Conservation (phyloP, 1,139 yeast species). For the Yamadazyma sp. region DNA sequence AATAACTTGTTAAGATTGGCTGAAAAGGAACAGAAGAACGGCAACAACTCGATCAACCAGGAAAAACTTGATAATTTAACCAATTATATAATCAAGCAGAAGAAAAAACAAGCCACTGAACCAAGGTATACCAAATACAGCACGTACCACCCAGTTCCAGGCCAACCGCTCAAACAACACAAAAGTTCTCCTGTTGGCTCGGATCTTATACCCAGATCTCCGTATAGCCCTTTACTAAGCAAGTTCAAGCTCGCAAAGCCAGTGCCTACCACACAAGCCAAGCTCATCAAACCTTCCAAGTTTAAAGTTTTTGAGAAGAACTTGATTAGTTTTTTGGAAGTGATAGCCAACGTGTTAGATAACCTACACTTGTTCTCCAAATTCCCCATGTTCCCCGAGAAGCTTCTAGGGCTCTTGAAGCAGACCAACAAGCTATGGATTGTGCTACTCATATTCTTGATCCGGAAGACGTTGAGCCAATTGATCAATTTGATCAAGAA, state of each 20-base stretch:
- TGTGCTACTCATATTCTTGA: constrained; percentile 41
- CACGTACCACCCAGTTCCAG: constrained; percentile 18
- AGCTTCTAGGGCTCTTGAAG: constrained; percentile 30
- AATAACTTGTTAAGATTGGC: constrained; percentile 30
- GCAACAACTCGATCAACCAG: constrained; percentile 33
- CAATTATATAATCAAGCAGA: constrained; percentile 19
- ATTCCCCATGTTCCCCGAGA: constrained; percentile 45
- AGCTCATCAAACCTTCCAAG: constrained; percentile 13
- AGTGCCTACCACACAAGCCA: constrained; percentile 9
- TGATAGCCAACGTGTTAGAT: constrained; percentile 41
- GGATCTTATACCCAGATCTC: not conserved
- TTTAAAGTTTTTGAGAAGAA: constrained; percentile 33
- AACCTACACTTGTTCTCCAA: constrained; percentile 46
- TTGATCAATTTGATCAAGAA: constrained; percentile 41
- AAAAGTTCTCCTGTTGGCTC: not conserved
- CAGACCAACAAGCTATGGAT: constrained; percentile 51
- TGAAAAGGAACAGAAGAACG: constrained; percentile 32
- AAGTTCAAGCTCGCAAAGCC: constrained; percentile 19
- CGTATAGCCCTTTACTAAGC: constrained; percentile 26
- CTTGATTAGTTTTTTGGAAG: constrained; percentile 35
- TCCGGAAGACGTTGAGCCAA: constrained; percentile 45
- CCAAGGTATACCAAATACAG: constrained; percentile 5
- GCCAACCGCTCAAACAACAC: not conserved
- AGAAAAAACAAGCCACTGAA: constrained; percentile 3
- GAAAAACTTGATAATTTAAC: constrained; percentile 32